These are phyloP conservation scores for Eucalyptus decipiens DNA, from an alignment of 345 rosid species.

Conservation along the genomic window DNA sequence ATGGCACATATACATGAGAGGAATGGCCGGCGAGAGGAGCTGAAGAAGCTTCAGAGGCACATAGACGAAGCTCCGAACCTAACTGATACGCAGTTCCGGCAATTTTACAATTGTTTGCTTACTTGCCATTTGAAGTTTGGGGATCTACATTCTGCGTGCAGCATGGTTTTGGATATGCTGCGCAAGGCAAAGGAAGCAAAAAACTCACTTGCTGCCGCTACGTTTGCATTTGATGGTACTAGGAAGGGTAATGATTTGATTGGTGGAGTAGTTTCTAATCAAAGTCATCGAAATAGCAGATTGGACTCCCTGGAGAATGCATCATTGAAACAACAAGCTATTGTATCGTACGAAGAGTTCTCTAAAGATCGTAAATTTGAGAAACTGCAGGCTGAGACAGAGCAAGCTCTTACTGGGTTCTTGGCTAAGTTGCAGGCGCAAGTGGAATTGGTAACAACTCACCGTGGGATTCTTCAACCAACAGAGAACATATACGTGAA, in stretches of 20 bases:
- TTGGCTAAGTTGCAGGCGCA: slow-evolving; percentile 42
- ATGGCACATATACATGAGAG: slow-evolving; percentile 85
- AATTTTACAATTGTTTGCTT: slow-evolving; percentile 69
- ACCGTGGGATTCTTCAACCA: slow-evolving; percentile 74
- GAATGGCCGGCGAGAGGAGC: slow-evolving; percentile 78
- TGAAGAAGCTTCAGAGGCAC: slow-evolving; percentile 76
- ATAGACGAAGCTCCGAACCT: slow-evolving; percentile 66
- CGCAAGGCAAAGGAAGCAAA: slow-evolving; percentile 62
- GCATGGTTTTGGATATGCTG: slow-evolving; percentile 87
- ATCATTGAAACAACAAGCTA: background rate
- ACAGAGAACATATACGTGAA: slow-evolving; percentile 57
- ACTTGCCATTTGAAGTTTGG: slow-evolving; percentile 76
- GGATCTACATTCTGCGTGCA: slow-evolving; percentile 72
- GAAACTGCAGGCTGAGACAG: slow-evolving; percentile 55
- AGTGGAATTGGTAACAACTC: slow-evolving; percentile 54
- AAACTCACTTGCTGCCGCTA: slow-evolving; percentile 65
- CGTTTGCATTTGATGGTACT: slow-evolving; percentile 4
- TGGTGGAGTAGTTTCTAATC: slow-evolving; percentile 2
- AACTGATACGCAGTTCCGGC: slow-evolving; percentile 59
- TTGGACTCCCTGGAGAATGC: background rate
- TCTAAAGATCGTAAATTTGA: slow-evolving; percentile 37
- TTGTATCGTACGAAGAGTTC: slow-evolving; percentile 41
- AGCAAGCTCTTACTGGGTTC: slow-evolving; percentile 34
- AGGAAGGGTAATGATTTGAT: slow-evolving; percentile 7
- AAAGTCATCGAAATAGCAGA: slow-evolving; percentile 2